Conservation (phyloP, 164 flowering plant species). For the Chimonanthus praecox region DNA sequence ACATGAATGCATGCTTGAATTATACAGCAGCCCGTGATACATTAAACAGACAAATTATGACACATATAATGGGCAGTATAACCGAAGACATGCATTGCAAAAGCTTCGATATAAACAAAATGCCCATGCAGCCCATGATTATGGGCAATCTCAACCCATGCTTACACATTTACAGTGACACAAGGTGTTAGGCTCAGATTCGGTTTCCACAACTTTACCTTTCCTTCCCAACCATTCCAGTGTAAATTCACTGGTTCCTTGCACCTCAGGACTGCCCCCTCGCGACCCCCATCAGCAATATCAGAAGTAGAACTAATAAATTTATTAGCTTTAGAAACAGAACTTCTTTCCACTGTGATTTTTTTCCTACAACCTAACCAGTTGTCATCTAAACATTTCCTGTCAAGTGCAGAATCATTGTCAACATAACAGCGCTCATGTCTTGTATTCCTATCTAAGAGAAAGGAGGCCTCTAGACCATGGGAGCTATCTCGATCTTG, state of each 20-base stretch:
- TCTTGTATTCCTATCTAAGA: conserved; percentile 19
- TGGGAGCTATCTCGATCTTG: conserved; percentile 16
- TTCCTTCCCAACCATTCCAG: conserved; percentile 42
- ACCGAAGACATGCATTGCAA: conserved; percentile 16
- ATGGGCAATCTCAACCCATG: conserved; percentile 15
- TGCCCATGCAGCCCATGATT: conserved; percentile 18
- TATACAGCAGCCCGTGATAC: conserved; percentile 1
- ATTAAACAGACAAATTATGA: neutral
- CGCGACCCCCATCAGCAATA: conserved; percentile 17
- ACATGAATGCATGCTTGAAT: conserved; percentile 11
- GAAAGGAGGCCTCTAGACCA: conserved; percentile 20
- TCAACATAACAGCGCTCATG: conserved; percentile 18
- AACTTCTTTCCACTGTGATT: conserved; percentile 18
- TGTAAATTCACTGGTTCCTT: conserved; percentile 37
- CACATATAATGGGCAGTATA: neutral
- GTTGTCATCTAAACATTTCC: conserved; percentile 15
- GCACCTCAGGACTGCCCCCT: conserved; percentile 26
- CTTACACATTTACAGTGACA: conserved; percentile 27
- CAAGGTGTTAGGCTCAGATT: conserved; percentile 29
- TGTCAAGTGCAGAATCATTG: conserved; percentile 15
- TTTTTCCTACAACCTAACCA: conserved; percentile 14
- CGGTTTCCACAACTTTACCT: conserved; percentile 58
- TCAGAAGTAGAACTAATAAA: conserved; percentile 15
- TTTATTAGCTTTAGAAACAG: conserved; percentile 8
- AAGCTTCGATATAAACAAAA: conserved; percentile 17